These are phyloP conservation scores for Alternaria brassicae DNA, from an alignment of 2,329 filamentous ascomycete genomes.

Conservation along the genomic window DNA sequence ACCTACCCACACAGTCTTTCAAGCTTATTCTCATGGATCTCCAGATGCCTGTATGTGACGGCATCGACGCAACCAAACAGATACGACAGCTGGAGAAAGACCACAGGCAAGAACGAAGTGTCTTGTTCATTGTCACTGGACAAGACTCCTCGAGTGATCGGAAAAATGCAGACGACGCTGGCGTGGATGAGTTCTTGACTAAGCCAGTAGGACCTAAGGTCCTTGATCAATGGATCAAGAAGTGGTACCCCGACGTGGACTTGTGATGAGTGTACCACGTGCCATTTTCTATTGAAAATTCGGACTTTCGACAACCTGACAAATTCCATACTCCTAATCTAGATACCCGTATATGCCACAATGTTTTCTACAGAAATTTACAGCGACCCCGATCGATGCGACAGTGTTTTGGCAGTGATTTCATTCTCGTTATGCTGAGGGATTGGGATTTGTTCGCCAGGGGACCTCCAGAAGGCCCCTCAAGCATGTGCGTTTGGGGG, in stretches of 20 bases:
- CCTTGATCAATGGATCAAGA: constrained; percentile 32
- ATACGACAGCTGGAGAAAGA: constrained; percentile 46
- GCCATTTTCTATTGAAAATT: no score
- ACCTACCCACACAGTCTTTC: constrained; percentile 24
- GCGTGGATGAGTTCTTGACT: constrained; percentile 41
- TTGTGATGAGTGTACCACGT: neutral
- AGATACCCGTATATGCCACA: neutral
- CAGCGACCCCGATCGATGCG: neutral
- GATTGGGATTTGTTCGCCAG: neutral
- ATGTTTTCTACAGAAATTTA: neutral
- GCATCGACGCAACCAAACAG: constrained; percentile 44
- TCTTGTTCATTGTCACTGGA: constrained; percentile 46
- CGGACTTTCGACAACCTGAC: neutral
- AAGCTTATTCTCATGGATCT: constrained; percentile 53
- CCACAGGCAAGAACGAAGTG: constrained; percentile 28
- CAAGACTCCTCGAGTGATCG: constrained; percentile 41
- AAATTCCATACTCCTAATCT: neutral
- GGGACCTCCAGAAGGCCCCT: neutral
- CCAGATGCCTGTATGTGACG: constrained; percentile 52
- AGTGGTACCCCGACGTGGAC: constrained; percentile 28
- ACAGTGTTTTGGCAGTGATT: neutral
- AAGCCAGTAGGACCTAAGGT: constrained; percentile 44
- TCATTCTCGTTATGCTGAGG: neutral
- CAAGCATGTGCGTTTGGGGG: neutral
- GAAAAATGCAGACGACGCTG: constrained; percentile 32